Evolutionary conservation across 108 stramenopile genomes (phyloP), one percentile per base, ranked within the genome.

Genomic region (Pseudonitzschia delicatissima): DNA sequence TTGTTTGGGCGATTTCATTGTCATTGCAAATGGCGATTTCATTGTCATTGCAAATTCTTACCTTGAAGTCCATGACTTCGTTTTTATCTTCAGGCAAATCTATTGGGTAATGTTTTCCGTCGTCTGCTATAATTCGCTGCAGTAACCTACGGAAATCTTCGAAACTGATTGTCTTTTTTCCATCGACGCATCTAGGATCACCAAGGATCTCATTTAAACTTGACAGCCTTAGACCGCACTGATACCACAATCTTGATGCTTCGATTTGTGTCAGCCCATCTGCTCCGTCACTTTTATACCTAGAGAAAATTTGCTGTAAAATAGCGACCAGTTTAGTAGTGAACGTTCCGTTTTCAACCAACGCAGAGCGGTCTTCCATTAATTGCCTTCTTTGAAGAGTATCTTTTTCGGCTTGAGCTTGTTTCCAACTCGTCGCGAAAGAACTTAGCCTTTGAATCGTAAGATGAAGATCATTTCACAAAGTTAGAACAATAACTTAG

Each of bases 191-290:
- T 26, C 31, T 52, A 26, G 32, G 18, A n/a, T 52, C 29, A 23
- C 39, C 45, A 13, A 62, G 8, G 32, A 76, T 4, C 13, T 70
- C 66, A 20, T 58, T 51, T 33, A 82, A 42, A 45, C 52, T 47
- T 9, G 51, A 58, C 12, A 82, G 65, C 26, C 45, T 50, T 31
- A 82, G 36, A 2, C 82, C 82, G 45, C 74, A 76, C 42, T 75
- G 66, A 69, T 82, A 82, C 77, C 77, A 82, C 5, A 82, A 72
- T 5, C 82, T 71, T 20, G 68, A 37, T 23, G 82, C 82, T 52
- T 62, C 70, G 1, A 70, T 49, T 32, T 60, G 34, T 15, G 20
- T 45, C 12, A 81, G 44, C 26, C 28, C 15, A 18, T 32, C 51
- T 5, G 32, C 34, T 12, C 25, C 48, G 33, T 49, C 31, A 36